phyloP scores from a whole-genome alignment of 2,329 filamentous ascomycete species.

The Pseudocercospora musae region DNA sequence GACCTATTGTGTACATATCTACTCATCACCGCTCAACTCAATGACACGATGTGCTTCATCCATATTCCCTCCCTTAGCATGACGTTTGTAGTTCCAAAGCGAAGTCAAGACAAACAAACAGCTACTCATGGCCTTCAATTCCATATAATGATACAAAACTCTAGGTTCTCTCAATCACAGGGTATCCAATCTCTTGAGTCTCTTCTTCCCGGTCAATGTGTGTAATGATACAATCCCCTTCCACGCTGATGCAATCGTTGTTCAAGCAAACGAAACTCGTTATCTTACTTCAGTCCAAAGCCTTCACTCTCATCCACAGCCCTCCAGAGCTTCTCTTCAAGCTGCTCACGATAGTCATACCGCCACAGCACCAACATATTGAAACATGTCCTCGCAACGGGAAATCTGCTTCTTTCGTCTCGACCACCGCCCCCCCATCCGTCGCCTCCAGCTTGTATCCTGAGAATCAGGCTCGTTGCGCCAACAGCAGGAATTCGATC shows the following conservation, averaged over 20 bases:
- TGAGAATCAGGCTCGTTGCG: constrained; percentile 72
- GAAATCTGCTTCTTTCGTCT: constrained; percentile 70
- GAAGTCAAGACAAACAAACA: background rate
- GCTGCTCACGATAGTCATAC: constrained; percentile 62
- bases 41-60: no score
- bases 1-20: no score
- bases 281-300: constrained; percentile 72
- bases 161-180: background rate
- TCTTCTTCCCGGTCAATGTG: background rate
- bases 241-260: background rate
- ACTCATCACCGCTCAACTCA: no score
- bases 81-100: no score
- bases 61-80: no score
- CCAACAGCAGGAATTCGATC: constrained; percentile 89
- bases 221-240: background rate
- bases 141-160: background rate
- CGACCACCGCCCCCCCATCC: constrained; percentile 32
- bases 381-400: constrained; percentile 87
- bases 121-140: background rate
- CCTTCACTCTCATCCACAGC: constrained; percentile 89
- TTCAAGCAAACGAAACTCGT: background rate
- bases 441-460: constrained; percentile 67
- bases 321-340: constrained; percentile 74
- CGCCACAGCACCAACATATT: constrained; percentile 76
- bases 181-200: background rate